These are phyloP conservation scores for Adansonia digitata DNA, from an alignment of 345 rosid species.

Conservation along the genomic window DNA sequence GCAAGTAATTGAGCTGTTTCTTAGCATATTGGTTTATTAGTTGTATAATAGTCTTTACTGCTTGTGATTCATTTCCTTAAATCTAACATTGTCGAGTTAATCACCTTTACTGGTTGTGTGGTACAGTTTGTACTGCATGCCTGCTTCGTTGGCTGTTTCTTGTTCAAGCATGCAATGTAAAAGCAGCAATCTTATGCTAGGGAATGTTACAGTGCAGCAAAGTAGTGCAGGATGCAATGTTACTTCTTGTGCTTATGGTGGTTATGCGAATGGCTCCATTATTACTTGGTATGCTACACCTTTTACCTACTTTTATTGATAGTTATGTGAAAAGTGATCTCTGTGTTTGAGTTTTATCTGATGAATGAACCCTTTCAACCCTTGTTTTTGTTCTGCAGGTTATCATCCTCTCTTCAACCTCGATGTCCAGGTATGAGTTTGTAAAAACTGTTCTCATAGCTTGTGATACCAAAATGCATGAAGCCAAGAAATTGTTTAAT, in stretches of 20 bases:
- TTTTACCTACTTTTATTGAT: neutral
- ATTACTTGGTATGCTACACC: conserved; percentile 49
- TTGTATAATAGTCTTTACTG: neutral
- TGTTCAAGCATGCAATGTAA: conserved; percentile 95
- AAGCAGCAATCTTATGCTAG: conserved; percentile 80
- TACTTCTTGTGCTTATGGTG: conserved; percentile 69
- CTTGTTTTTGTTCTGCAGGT: conserved; percentile 35
- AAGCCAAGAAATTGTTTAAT: neutral
- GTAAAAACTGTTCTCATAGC: neutral
- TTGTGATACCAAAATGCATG: neutral
- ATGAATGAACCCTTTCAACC: neutral
- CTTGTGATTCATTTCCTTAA: neutral
- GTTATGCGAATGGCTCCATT: conserved; percentile 76
- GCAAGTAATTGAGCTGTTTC: conserved; percentile 43
- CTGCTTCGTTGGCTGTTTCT: conserved; percentile 82
- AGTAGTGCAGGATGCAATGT: conserved; percentile 91
- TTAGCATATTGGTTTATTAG: neutral
- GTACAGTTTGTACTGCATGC: conserved; percentile 80
- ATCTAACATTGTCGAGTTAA: conserved; percentile 14
- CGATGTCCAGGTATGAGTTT: conserved; percentile 72
- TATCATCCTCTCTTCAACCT: conserved; percentile 81
- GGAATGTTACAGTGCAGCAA: conserved; percentile 62
- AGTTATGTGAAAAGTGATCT: neutral
- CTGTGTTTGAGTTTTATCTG: neutral
- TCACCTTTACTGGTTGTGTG: conserved; percentile 9